Conservation (phyloP, 805 yeast species). For the Hanseniaspora thailandica region DNA sequence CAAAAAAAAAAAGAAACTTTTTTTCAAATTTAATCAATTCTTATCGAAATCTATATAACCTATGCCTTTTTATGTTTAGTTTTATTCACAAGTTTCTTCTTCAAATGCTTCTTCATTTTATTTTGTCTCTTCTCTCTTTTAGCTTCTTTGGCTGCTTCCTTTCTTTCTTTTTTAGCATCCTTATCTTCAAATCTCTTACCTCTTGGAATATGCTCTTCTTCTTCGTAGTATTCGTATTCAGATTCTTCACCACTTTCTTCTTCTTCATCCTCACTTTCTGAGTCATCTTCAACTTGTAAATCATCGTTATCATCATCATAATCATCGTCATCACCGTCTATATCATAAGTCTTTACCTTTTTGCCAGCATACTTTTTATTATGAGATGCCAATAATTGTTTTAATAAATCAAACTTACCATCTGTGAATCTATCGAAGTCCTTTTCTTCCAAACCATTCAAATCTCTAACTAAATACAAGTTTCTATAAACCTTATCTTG, state of each 20-base stretch:
- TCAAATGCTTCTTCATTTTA: slow-evolving; percentile 71
- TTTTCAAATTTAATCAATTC: slow-evolving; percentile 20
- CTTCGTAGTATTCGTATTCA: slow-evolving; percentile 34
- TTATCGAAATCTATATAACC: not conserved
- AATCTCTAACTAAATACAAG: slow-evolving; percentile 59
- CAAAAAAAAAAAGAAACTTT: slow-evolving; percentile 29
- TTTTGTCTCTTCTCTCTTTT: slow-evolving; percentile 68
- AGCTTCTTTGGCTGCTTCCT: slow-evolving; percentile 63
- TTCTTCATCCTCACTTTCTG: slow-evolving; percentile 21
- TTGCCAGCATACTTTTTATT: slow-evolving; percentile 22
- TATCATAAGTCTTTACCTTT: slow-evolving; percentile 24
- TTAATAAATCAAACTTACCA: slow-evolving; percentile 72
- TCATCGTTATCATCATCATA: slow-evolving; percentile 21
- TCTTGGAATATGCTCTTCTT: slow-evolving; percentile 32
- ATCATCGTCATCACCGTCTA: slow-evolving; percentile 22
- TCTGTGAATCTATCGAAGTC: slow-evolving; percentile 69
- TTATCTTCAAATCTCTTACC: slow-evolving; percentile 76
- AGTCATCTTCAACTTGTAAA: slow-evolving; percentile 24
- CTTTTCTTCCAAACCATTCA: slow-evolving; percentile 78
- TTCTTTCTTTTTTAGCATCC: slow-evolving; percentile 62
- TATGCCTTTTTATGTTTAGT: slow-evolving; percentile 32
- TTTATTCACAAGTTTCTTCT: slow-evolving; percentile 61
- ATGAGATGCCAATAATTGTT: slow-evolving; percentile 44
- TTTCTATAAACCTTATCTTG: slow-evolving; percentile 85
- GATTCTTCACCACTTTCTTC: slow-evolving; percentile 27